Percentiles rank a stretch among this genome's conserved stretches.
phyloP scores from a whole-genome alignment of 495 filamentous ascomycete species.

The Annulohypoxylon moriforme region DNA sequence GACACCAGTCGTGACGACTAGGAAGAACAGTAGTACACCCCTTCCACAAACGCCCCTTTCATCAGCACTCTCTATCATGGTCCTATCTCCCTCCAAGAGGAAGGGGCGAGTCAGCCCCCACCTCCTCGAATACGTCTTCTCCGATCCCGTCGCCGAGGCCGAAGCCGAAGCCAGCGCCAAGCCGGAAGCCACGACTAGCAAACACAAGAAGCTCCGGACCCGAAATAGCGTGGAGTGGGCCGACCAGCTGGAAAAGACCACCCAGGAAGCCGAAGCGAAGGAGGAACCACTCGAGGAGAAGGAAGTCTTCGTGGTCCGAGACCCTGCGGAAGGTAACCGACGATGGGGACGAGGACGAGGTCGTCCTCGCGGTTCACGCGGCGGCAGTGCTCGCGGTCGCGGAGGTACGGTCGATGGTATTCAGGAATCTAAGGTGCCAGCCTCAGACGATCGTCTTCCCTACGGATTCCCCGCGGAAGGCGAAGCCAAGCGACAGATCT shows the following conservation, averaged over 20 bases:
- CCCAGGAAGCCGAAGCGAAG: background rate
- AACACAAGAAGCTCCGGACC: background rate
- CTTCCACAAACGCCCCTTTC: background rate
- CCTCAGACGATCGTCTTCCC: background rate
- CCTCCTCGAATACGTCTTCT: conserved; percentile 3
- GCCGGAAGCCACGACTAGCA: background rate
- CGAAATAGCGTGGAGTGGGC: background rate
- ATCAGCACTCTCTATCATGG: background rate
- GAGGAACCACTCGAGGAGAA: background rate
- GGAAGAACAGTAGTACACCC: background rate
- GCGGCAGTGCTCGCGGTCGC: background rate
- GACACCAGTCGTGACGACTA: background rate
- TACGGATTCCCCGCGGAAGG: conserved; percentile 7
- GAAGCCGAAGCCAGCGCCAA: background rate
- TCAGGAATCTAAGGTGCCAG: background rate
- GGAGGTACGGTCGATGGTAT: background rate
- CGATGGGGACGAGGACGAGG: background rate
- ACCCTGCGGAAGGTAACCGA: background rate
- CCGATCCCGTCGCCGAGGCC: background rate
- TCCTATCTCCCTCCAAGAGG: background rate
- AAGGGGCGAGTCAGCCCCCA: too few relatives aligned
- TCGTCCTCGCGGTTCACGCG: background rate
- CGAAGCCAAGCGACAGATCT: background rate
- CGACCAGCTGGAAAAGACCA: background rate
- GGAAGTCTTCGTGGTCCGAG: background rate